Evolutionary conservation across 1,284 basidiomycete genomes (phyloP).

Genomic region (Moniliophthora roreri): DNA sequence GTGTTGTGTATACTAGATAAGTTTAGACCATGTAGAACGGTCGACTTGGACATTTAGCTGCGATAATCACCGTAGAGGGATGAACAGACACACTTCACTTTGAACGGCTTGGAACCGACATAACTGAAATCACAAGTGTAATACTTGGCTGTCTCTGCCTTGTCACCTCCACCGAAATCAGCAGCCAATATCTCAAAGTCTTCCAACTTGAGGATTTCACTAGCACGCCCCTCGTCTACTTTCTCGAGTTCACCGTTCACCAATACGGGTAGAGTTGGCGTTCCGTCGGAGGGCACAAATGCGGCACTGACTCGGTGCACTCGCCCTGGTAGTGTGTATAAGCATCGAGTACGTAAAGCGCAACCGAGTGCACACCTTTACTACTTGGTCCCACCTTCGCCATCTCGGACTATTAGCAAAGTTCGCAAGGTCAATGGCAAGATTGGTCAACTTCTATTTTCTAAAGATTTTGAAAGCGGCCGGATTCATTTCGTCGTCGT

Average conservation of each 20-base stretch:
- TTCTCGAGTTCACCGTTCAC: constrained; percentile 88
- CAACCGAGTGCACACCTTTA: constrained; percentile 80
- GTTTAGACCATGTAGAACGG: too few relatives aligned
- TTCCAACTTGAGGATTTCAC: constrained; percentile 77
- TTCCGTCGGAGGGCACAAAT: constrained; percentile 73
- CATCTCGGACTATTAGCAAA: constrained; percentile 95
- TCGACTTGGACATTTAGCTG: too few relatives aligned
- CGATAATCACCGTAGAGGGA: constrained; percentile 59
- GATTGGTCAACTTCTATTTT: constrained; percentile 77
- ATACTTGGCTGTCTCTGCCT: constrained; percentile 72
- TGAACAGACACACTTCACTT: too few relatives aligned
- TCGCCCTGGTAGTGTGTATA: too few relatives aligned
- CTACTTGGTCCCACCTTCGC: constrained; percentile 97
- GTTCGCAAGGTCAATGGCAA: constrained; percentile 89
- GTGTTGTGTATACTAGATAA: too few relatives aligned
- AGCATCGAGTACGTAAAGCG: too few relatives aligned
- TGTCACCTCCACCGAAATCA: constrained; percentile 77
- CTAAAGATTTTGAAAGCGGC: constrained; percentile 75
- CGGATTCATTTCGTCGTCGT: constrained; percentile 63
- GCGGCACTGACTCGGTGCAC: constrained; percentile 87
- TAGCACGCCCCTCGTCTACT: constrained; percentile 87
- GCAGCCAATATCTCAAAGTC: constrained; percentile 87
- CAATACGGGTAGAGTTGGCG: constrained; percentile 67
- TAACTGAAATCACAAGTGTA: constrained; percentile 99
- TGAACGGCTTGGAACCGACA: constrained; percentile 65